Percentiles rank a stretch among this genome's conserved stretches.
phyloP scores from a whole-genome alignment of 345 rosid species.

The Anastatica hierochuntica region DNA sequence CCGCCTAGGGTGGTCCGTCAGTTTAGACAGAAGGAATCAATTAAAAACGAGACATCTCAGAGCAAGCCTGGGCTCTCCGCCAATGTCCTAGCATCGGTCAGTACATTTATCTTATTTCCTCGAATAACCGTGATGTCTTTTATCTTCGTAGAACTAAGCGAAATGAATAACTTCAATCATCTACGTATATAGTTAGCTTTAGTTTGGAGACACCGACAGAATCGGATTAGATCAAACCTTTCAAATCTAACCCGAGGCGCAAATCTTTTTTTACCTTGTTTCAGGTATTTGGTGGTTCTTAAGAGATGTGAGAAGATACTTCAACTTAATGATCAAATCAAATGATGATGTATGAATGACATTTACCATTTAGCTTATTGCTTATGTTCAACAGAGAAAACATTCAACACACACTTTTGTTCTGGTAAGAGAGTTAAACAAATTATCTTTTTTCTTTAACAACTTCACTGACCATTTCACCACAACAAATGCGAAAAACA shows the following conservation, averaged over 20 bases:
- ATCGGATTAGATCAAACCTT: not conserved
- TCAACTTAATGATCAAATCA: not conserved
- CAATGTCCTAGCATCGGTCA: conserved; percentile 62
- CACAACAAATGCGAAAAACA: too few relatives aligned
- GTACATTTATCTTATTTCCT: conserved; percentile 10
- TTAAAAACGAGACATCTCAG: conserved; percentile 33
- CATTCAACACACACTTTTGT: too few relatives aligned
- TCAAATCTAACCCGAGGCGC: not conserved
- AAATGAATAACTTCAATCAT: not conserved
- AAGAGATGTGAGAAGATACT: conserved; percentile 5
- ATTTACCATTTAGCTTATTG: too few relatives aligned
- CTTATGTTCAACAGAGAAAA: too few relatives aligned
- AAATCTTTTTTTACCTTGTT: not conserved
- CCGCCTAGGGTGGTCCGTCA: conserved; percentile 46
- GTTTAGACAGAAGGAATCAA: conserved; percentile 63
- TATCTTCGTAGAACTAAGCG: not conserved
- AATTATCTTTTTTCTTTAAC: too few relatives aligned
- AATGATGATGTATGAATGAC: not conserved
- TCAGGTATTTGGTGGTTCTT: conserved; percentile 51
- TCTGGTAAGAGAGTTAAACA: too few relatives aligned
- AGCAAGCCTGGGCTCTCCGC: conserved; percentile 57
- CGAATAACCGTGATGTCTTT: not conserved
- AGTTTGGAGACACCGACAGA: not conserved
- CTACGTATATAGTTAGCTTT: not conserved
- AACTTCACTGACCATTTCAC: too few relatives aligned